phyloP scores from a whole-genome alignment of 2,329 filamentous ascomycete species.

The Chaetomiaceae sp. region DNA sequence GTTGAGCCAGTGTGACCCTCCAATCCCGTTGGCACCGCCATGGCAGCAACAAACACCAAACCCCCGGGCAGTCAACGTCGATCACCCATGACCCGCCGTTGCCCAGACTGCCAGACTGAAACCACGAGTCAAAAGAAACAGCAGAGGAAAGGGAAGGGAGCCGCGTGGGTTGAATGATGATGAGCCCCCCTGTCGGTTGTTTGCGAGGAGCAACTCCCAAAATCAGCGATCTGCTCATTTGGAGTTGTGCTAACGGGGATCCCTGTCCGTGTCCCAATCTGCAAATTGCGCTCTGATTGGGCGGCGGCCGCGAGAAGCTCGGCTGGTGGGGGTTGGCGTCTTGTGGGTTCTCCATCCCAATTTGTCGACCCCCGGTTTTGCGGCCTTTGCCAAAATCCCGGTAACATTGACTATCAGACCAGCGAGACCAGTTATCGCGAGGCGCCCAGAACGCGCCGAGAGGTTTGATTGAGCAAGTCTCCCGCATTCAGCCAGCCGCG shows the following conservation, averaged over 20 bases:
- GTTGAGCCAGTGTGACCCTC: not conserved
- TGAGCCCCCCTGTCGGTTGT: too few relatives aligned
- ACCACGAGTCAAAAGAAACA: too few relatives aligned
- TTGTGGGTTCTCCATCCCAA: slow-evolving; percentile 14
- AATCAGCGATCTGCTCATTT: slow-evolving; percentile 11
- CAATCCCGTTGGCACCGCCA: slow-evolving; percentile 3
- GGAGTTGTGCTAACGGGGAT: slow-evolving; percentile 1
- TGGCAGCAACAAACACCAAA: too few relatives aligned
- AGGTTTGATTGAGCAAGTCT: not conserved
- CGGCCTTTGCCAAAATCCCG: slow-evolving; percentile 7
- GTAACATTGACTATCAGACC: too few relatives aligned
- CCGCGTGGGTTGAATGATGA: slow-evolving; percentile 9
- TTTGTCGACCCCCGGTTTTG: slow-evolving; percentile 15
- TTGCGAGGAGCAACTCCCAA: too few relatives aligned
- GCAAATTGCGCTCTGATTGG: slow-evolving; percentile 15
- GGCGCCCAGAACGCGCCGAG: not conserved
- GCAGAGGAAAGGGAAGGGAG: slow-evolving; percentile 1
- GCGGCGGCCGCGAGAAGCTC: slow-evolving; percentile 13
- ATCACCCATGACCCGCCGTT: slow-evolving; percentile 11
- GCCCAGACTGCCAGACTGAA: too few relatives aligned
- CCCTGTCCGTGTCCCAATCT: slow-evolving; percentile 16
- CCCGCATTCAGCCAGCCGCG: not conserved
- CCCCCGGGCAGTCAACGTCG: slow-evolving; percentile 3
- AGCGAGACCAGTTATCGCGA: not conserved
- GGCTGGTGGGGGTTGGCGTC: slow-evolving; percentile 4